Evolutionary conservation across 805 yeast species (phyloP).

Genomic region (Lipomyces starkeyi): DNA sequence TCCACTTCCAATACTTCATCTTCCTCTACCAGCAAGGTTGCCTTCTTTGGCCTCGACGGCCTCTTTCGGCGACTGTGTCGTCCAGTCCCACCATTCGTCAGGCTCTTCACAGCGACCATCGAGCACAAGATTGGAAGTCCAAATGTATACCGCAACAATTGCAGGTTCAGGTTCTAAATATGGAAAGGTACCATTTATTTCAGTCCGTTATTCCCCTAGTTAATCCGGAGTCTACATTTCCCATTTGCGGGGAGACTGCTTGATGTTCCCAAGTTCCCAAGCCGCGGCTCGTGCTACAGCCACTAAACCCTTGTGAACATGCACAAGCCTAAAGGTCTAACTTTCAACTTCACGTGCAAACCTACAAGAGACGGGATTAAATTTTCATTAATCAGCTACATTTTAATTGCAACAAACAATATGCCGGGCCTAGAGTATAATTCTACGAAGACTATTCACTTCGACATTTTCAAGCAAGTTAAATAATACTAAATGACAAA

Average conservation of each 20-base stretch:
- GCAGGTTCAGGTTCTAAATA: background rate
- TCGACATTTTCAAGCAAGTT: no score
- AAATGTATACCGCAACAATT: background rate
- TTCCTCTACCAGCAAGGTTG: background rate
- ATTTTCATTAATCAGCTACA: no score
- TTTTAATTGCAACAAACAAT: no score
- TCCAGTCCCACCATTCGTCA: background rate
- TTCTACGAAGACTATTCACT: no score
- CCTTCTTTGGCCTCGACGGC: background rate
- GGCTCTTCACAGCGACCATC: background rate
- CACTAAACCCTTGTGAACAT: no score
- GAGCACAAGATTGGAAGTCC: background rate
- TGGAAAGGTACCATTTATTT: background rate
- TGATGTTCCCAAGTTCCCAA: background rate
- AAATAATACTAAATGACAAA: no score
- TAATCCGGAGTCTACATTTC: background rate
- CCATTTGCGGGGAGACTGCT: background rate
- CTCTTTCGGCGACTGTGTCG: background rate
- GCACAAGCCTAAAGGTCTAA: no score
- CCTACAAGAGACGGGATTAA: no score
- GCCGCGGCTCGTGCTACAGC: no score
- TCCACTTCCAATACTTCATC: background rate
- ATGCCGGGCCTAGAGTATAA: no score
- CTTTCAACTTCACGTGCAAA: no score
- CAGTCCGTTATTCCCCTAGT: background rate